Base-by-base conservation (phyloP, 805 yeast species). In the Saccharomyces kudriavzevii region DNA sequence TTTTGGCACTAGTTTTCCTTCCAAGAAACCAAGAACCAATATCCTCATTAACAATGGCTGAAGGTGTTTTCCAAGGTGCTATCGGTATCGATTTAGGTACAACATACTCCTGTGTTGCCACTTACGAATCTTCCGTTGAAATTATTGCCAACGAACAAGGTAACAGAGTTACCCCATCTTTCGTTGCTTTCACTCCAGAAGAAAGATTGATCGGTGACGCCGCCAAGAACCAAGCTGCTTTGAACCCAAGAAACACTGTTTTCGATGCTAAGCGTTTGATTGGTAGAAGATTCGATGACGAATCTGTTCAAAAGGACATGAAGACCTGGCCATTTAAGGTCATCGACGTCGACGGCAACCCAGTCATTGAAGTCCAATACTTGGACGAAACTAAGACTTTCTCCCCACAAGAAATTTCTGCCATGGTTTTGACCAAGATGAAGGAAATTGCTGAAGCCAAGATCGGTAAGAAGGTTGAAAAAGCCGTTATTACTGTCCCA, bases 41-140 rank as follows among this genome's bases (percentile, higher is more conserved):
- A 60, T 53, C 48, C 56, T 58, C 79, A 77, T 61, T 35, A 47
- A 77, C 55, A 77, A 85, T 85, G 91, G 88, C 91, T 85, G 97
- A 90, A 83, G 96, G 96, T 86, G 94, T 90, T 81, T 90, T 87
- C 86, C 94, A 91, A 84, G 97, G 97, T 87, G 94, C 94, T 78
- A 87, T 89, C 75, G 99, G 99, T 86, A 92, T 92, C 85, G 98
- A 91, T 82, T 81, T 88, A 77, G 96, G 96, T 83, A 88, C 96
- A 69, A 84, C 89, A 45, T 79, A 79, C 76, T 83, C 88, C 57
- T 84, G 88, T 83, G 89, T 84, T 68, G 89, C 88, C 74, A 83
- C 84, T 70, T 84, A 79, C 79, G 83, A 83, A 74, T 78, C 83
- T 64, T 84, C 84, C 72, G 89, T 84, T 70, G 89, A 84, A 73